A percentile compares a stretch with the other conserved stretches of the same genome.
Conservation (phyloP, 2,329 filamentous ascomycete species). For the Aspergillus aculeatinus region DNA sequence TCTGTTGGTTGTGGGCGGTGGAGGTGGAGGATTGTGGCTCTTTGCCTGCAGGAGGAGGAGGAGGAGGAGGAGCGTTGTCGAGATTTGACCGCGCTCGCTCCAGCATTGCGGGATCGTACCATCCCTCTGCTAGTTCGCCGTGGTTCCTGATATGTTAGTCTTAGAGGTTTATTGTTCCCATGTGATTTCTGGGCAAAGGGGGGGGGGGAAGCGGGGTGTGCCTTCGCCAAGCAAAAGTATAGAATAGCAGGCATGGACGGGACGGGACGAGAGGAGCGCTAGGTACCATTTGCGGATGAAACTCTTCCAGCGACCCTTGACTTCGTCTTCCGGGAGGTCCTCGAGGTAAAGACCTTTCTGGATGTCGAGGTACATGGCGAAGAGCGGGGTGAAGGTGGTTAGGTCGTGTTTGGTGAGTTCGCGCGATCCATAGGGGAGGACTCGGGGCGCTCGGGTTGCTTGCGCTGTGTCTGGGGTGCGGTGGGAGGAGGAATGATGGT, state of each 20-base stretch:
- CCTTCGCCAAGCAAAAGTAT: background rate
- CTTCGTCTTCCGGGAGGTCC: slow-evolving; percentile 70
- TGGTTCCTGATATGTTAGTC: slow-evolving; percentile 66
- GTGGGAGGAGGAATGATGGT: slow-evolving; percentile 15
- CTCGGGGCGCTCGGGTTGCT: slow-evolving; percentile 20
- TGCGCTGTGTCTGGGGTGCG: slow-evolving; percentile 9
- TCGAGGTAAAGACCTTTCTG: slow-evolving; percentile 75
- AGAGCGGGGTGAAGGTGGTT: slow-evolving; percentile 65
- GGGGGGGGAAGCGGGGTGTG: too few relatives aligned
- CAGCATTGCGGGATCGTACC: slow-evolving; percentile 83
- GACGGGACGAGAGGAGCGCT: slow-evolving; percentile 6
- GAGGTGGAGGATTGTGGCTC: background rate
- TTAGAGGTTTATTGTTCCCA: background rate
- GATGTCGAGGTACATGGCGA: slow-evolving; percentile 81
- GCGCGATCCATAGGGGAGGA: slow-evolving; percentile 66
- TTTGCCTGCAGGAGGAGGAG: background rate
- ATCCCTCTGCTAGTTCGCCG: slow-evolving; percentile 80
- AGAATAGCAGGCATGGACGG: background rate
- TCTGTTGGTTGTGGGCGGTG: slow-evolving; percentile 22
- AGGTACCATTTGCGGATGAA: slow-evolving; percentile 80
- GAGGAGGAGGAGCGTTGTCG: slow-evolving; percentile 6
- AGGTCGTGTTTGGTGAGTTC: slow-evolving; percentile 69
- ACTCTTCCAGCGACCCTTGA: slow-evolving; percentile 86
- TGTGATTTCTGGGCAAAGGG: background rate
- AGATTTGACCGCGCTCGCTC: slow-evolving; percentile 47